phyloP scores from a whole-genome alignment of 1,284 basidiomycete species.

The Laetiporus sulphureus region DNA sequence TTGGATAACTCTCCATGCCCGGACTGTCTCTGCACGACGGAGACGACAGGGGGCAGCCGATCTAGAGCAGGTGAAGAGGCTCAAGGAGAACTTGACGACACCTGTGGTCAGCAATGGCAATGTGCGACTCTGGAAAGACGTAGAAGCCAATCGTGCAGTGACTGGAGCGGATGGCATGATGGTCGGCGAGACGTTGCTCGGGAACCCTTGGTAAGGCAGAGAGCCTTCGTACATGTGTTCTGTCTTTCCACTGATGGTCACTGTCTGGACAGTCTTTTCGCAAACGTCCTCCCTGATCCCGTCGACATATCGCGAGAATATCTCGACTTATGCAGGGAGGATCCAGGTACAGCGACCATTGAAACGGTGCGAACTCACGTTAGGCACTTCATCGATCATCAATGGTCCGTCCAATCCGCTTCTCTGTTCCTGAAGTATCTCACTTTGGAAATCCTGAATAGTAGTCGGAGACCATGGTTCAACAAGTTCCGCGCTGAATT shows the following conservation, averaged over 20 bases:
- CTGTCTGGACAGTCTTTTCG: conserved; percentile 61
- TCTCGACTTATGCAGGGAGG: conserved; percentile 43
- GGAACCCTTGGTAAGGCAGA: conserved; percentile 55
- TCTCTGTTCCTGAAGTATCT: too few species aligned
- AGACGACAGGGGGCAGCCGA: conserved; percentile 65
- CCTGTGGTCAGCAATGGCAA: conserved; percentile 76
- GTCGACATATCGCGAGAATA: conserved; percentile 59
- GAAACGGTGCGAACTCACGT: conserved; percentile 50
- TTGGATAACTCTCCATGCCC: conserved; percentile 66
- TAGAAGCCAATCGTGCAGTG: conserved; percentile 41
- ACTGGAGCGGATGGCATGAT: conserved; percentile 72
- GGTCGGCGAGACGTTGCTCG: conserved; percentile 69
- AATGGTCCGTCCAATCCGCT: conserved; percentile 40
- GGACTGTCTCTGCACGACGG: conserved; percentile 59
- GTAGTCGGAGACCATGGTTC: conserved; percentile 49
- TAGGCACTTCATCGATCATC: conserved; percentile 53
- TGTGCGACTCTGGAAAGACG: conserved; percentile 52
- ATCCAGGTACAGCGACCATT: conserved; percentile 41
- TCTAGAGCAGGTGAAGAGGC: conserved; percentile 46
- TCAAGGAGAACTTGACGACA: conserved; percentile 44
- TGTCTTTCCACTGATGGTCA: too few species aligned
- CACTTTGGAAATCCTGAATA: too few species aligned
- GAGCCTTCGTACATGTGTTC: too few species aligned
- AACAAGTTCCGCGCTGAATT: conserved; percentile 44
- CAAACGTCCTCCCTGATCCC: conserved; percentile 46